These are phyloP conservation scores for Ophiocordyceps unilateralis DNA, from an alignment of 2,329 filamentous ascomycete genomes.

Conservation along the genomic window DNA sequence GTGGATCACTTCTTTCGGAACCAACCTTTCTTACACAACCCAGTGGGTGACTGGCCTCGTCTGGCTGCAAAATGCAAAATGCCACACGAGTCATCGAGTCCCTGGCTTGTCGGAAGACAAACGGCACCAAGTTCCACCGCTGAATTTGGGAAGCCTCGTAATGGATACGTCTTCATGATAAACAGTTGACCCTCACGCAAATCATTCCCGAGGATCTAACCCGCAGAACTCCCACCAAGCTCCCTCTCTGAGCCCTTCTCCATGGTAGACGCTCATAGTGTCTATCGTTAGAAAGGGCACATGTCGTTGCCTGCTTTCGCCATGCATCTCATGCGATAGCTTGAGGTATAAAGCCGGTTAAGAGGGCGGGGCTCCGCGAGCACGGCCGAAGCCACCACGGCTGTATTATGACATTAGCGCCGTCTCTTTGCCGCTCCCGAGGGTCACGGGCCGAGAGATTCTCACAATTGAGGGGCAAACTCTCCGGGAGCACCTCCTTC, in stretches of 20 bases:
- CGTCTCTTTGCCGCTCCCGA: neutral
- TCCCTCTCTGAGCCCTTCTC: constrained; percentile 21
- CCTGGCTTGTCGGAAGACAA: neutral
- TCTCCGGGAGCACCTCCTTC: constrained; percentile 83
- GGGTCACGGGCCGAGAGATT: constrained; percentile 7
- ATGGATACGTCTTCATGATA: constrained; percentile 17
- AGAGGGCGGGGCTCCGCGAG: constrained; percentile 53
- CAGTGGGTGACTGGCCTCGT: too few species aligned
- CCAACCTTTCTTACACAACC: too few species aligned
- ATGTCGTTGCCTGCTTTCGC: constrained; percentile 25
- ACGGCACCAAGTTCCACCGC: neutral
- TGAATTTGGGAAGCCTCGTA: constrained; percentile 6
- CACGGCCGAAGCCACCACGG: constrained; percentile 82
- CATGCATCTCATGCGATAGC: constrained; percentile 26
- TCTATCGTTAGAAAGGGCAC: constrained; percentile 25
- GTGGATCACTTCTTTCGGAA: too few species aligned
- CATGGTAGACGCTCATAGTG: constrained; percentile 19
- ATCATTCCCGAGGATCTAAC: constrained; percentile 31
- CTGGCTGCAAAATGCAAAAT: too few species aligned
- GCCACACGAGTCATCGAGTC: neutral
- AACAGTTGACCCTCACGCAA: constrained; percentile 26
- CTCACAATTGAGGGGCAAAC: constrained; percentile 81
- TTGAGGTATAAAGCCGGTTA: constrained; percentile 28
- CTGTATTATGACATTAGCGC: constrained; percentile 17
- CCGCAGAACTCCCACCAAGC: constrained; percentile 27